Base-by-base conservation (phyloP, 2,329 filamentous ascomycete species). In the Pestalotiopsis sp. region DNA sequence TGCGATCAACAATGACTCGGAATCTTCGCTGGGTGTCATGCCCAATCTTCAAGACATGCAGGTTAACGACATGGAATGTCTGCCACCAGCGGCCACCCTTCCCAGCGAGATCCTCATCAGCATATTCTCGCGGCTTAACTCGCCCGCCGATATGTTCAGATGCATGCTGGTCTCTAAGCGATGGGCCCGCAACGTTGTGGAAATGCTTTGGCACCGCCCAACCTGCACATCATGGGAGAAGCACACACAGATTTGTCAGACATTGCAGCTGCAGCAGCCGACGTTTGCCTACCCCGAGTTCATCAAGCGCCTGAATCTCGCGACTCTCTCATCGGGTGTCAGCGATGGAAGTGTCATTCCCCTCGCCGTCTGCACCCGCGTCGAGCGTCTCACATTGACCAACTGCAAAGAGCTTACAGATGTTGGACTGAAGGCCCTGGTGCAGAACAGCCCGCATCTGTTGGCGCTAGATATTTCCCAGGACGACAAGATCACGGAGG, bases 41-140 rank as follows among this genome's bases (percentile, higher is more conserved):
- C 92, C 92, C 60, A 92, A 92, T 69, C 87, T 94, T 69, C 90
- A 91, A 76, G 92, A 94, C 75, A 92, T 91, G 87, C 91, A 87
- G 77, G 89, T 89, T 71, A 87, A 87, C 74, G 88, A 90, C 73
- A 84, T 89, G 73, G 86, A 88, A 75, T 92, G 91, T 75, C 82
- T 91, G 66, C 90, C 92, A n/a, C 94, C 95, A 62, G 91, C 98
- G 69, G 92, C 92, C 74, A 90, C 92, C 68, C 86, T 99, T 45
- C 96, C 96, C 52, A 95, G 95, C 79, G 96, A 99, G 84, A 92
- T 99, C 70, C 90, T 98, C 78, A 98, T 99, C 76, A 89, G 91
- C 80, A 92, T 98, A 76, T 98, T 99, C 81, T 87, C 93, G 45
- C 96, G 94, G 80, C 88, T 99, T 68, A 91, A 86, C 75, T 89